Base-by-base conservation (phyloP, 208 protist genomes). In the Acanthamoeba quina region DNA sequence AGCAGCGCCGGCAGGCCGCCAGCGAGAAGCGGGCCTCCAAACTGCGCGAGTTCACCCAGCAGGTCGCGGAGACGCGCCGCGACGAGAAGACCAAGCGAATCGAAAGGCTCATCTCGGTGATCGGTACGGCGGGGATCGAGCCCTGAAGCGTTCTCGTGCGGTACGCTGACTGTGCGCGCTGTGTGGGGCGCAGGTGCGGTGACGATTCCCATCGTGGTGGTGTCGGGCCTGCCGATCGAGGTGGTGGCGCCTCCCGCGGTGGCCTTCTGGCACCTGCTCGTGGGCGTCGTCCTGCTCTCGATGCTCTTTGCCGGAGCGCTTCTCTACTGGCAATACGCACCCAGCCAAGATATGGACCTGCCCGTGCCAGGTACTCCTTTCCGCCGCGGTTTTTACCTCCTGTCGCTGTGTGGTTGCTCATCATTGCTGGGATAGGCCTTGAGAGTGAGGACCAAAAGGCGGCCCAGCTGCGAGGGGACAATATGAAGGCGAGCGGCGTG, bases 91-190 rank as follows among this genome's bases (percentile, higher is more conserved):
- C n/a, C 41, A 88, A 88, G 37, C 80, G 80, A 5, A 66, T 88
- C 29, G 52, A 88, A 21, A 88, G 26, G 15, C 56, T 88, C 37
- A 88, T 88, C 37, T 88, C 80, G 11, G 80, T 88, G 49, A 88
- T 88, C 37, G 80, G 80, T 86, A 60, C 52, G 9, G 52, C 9
- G 37, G 2, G 37, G 37, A 2, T 41, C 37, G 37, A 41, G 37
- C 37, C 37, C 37, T 41, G 37, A 1, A 2, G 37, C 37, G 37
- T 41, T 41, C 37, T 41, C 37, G 3, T 41, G 37, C 52, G 4
- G 52, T 19, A 19, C 1, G 52, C 52, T 56, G 52, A 56, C 17
- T 19, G 17, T 56, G 1, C 15, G 17, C 15, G 15, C 15, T 11
- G 52, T 11, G 15, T 56, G 52, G 52, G 52, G 34, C 2, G 15